Conservation (phyloP, 768 basidiomycete genomes). For the Tylopilus rubrobrunneus region DNA sequence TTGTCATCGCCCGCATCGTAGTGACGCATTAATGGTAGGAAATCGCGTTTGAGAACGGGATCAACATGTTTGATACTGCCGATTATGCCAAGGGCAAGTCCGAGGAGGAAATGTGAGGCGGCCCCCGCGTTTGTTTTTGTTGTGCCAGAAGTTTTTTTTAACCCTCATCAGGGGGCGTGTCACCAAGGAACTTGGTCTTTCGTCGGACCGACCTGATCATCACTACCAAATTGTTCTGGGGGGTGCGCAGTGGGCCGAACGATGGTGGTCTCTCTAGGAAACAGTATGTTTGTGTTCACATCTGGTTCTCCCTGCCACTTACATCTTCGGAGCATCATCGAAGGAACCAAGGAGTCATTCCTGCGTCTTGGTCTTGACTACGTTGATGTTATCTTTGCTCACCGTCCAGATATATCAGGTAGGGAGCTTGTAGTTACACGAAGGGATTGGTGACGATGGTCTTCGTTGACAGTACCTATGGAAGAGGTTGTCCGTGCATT, state of each 20-base stretch:
- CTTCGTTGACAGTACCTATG: slow-evolving; percentile 1
- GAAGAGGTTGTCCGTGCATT: slow-evolving; percentile 6
- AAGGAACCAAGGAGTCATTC: slow-evolving; percentile 3
- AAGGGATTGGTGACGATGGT: neutral
- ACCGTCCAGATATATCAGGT: slow-evolving; percentile 5
- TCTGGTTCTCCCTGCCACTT: neutral
- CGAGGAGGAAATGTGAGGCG: slow-evolving; percentile 5
- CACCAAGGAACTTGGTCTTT: slow-evolving; percentile 3
- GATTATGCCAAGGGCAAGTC: slow-evolving; percentile 5
- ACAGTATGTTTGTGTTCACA: neutral
- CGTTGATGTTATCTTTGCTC: slow-evolving; percentile 7
- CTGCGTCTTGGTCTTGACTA: slow-evolving; percentile 8
- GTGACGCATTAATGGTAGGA: neutral
- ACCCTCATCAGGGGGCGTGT: slow-evolving; percentile 1
- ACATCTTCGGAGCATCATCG: slow-evolving; percentile 1
- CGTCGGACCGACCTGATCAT: slow-evolving; percentile 9
- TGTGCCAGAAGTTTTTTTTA: neutral
- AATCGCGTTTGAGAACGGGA: slow-evolving; percentile 8
- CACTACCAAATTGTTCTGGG: slow-evolving; percentile 7
- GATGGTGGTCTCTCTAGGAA: slow-evolving; percentile 5
- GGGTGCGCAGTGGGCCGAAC: neutral
- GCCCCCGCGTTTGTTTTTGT: neutral
- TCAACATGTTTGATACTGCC: slow-evolving; percentile 11
- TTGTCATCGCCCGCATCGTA: neutral
- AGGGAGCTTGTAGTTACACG: neutral